phyloP scores from a whole-genome alignment of 768 basidiomycete genomes.

The Hygrocybe coccinea region DNA sequence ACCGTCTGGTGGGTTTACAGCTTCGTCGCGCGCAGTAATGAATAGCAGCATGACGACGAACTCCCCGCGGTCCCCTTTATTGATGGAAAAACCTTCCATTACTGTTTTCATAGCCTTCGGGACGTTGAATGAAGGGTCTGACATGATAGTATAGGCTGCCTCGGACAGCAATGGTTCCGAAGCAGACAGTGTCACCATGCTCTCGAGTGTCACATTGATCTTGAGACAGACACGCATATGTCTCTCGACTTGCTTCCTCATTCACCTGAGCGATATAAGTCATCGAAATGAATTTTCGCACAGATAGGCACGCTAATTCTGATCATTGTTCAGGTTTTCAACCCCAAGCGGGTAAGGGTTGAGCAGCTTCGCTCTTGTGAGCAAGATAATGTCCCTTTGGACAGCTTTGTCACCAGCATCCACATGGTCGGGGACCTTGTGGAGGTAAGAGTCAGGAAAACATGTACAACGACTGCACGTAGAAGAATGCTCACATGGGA shows the following conservation, averaged over 20 bases:
- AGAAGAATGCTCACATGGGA: constrained; percentile 2
- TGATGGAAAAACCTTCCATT: constrained; percentile 16
- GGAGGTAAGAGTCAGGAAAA: not conserved
- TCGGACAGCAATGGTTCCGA: constrained; percentile 28
- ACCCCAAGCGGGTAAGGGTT: not conserved
- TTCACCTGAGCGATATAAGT: not conserved
- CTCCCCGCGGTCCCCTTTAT: constrained; percentile 24
- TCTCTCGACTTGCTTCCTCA: constrained; percentile 7
- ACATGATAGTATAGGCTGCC: constrained; percentile 22
- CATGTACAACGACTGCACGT: not conserved
- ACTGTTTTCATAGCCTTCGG: constrained; percentile 8
- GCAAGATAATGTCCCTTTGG: not conserved
- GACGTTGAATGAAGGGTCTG: constrained; percentile 5
- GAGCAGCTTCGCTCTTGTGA: constrained; percentile 5
- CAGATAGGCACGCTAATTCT: constrained; percentile 7
- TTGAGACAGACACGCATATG: constrained; percentile 11
- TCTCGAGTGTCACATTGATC: constrained; percentile 1
- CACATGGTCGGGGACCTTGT: not conserved
- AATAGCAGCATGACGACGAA: constrained; percentile 16
- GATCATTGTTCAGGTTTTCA: not conserved
- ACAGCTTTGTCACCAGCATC: constrained; percentile 1
- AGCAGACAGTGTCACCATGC: constrained; percentile 11
- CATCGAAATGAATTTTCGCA: constrained; percentile 7
- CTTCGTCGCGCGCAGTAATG: constrained; percentile 2
- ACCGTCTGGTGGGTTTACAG: constrained; percentile 13